Evolutionary conservation across 2,329 filamentous ascomycete genomes (phyloP).

Genomic region (Penicillium paneum): DNA sequence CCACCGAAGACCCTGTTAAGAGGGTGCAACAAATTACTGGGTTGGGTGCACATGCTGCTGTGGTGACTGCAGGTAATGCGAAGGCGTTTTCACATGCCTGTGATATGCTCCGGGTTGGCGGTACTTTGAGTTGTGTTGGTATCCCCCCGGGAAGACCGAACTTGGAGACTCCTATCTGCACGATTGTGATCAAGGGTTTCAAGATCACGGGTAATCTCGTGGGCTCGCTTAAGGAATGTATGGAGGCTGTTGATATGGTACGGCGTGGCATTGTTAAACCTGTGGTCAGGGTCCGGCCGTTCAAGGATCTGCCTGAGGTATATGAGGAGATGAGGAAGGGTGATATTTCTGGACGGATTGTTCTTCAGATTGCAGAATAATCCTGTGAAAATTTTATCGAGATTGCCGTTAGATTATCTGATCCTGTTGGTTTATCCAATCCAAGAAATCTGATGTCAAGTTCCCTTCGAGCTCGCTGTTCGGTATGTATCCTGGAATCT

Average conservation of each 20-base stretch:
- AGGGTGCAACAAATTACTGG: conserved; percentile 39
- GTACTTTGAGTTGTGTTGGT: conserved; percentile 45
- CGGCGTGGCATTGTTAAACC: conserved; percentile 43
- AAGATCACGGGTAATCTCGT: conserved; percentile 46
- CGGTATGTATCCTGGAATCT: background rate
- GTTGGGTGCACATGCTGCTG: conserved; percentile 42
- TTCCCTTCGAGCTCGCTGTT: background rate
- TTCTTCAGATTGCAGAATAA: conserved; percentile 39
- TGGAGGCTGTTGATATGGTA: conserved; percentile 47
- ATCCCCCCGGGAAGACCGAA: conserved; percentile 41
- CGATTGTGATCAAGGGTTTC: conserved; percentile 48
- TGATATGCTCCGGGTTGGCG: conserved; percentile 46
- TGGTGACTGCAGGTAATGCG: conserved; percentile 44
- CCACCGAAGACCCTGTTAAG: conserved; percentile 32
- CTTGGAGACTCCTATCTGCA: conserved; percentile 42
- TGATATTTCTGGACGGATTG: conserved; percentile 43
- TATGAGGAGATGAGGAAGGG: conserved; percentile 48
- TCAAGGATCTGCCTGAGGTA: conserved; percentile 42
- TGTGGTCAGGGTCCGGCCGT: conserved; percentile 41
- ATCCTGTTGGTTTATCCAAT: background rate
- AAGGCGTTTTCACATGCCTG: conserved; percentile 43
- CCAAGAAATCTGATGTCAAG: background rate
- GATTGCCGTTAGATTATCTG: background rate
- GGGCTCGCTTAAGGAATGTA: conserved; percentile 46
- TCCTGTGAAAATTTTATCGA: background rate